phyloP scores from a whole-genome alignment of 768 basidiomycete species.

The Candolleomyces eurysporus region DNA sequence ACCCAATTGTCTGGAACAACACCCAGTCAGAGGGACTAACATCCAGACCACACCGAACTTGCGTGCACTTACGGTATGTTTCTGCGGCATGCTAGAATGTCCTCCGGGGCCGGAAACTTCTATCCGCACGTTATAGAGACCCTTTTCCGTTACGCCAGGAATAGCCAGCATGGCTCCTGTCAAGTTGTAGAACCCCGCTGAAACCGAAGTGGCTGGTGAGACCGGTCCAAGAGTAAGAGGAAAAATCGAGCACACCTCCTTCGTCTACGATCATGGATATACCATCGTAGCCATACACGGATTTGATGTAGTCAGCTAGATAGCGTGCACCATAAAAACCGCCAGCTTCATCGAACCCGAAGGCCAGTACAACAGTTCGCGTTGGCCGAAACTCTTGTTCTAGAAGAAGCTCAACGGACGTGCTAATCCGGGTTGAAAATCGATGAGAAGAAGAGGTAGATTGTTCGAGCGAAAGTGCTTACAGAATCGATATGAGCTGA shows the following conservation, averaged over 20 bases:
- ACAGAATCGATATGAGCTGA: conserved; percentile 29
- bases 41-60: neutral
- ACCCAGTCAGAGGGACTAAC: neutral
- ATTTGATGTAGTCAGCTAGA: conserved; percentile 22
- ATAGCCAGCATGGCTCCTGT: conserved; percentile 26
- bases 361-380: conserved; percentile 28
- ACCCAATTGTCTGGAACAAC: conserved; percentile 26
- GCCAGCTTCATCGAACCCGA: conserved; percentile 32
- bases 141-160: conserved; percentile 32
- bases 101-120: conserved; percentile 30
- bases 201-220: neutral
- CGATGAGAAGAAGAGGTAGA: neutral
- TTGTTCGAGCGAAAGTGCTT: neutral
- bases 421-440: neutral
- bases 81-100: conserved; percentile 15
- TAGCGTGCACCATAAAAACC: conserved; percentile 26
- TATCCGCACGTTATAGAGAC: conserved; percentile 23
- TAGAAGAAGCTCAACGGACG: conserved; percentile 26
- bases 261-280: conserved; percentile 33
- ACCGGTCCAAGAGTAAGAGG: neutral
- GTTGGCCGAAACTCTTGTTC: conserved; percentile 20
- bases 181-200: conserved; percentile 16
- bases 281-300: conserved; percentile 22
- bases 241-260: conserved; percentile 20
- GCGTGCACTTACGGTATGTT: conserved; percentile 16